Conservation (phyloP, 2,329 filamentous ascomycete species). For the Fusarium marasasianum region DNA sequence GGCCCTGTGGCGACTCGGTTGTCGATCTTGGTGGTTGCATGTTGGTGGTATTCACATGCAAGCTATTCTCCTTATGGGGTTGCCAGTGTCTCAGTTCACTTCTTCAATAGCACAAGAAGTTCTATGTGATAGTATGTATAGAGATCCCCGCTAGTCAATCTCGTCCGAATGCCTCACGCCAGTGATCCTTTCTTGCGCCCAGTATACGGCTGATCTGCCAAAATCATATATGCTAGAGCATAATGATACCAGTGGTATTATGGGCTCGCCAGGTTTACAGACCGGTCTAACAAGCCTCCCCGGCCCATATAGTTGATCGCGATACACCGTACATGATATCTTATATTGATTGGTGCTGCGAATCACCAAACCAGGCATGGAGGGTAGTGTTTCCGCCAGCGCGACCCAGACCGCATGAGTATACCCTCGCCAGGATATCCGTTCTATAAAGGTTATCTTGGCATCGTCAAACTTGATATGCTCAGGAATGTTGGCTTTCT, state of each 20-base stretch:
- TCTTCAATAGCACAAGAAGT: background rate
- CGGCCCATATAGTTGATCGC: background rate
- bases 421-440: background rate
- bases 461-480: background rate
- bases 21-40: background rate
- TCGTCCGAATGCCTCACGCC: background rate
- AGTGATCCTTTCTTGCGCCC: background rate
- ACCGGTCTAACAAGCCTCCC: background rate
- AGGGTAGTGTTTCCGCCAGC: background rate
- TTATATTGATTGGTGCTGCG: background rate
- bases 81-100: background rate
- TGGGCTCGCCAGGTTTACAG: background rate
- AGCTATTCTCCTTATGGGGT: background rate
- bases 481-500: background rate
- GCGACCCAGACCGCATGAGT: background rate
- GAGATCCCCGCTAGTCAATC: background rate
- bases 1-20: conserved; percentile 4
- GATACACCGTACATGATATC: background rate
- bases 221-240: background rate
- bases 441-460: background rate
- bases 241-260: background rate
- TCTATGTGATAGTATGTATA: background rate
- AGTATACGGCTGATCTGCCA: background rate
- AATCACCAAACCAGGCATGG: background rate
- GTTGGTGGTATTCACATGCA: background rate